phyloP scores from a whole-genome alignment of 129 eudicot genomes.

The Ambrosia trifida region DNA sequence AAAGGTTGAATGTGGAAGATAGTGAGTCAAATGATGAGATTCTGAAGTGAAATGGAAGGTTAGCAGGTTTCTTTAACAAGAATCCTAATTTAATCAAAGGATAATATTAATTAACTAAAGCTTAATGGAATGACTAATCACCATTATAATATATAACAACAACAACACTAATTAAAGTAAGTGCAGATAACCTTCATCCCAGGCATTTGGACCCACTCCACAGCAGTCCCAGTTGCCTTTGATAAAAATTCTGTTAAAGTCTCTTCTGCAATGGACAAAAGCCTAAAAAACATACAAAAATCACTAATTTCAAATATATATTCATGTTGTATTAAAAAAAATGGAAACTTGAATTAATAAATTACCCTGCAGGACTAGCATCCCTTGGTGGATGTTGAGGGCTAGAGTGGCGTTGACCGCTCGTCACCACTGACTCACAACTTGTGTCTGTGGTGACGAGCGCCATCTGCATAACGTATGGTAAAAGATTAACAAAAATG shows the following conservation, averaged over 20 bases:
- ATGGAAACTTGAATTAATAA: neutral
- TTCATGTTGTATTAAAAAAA: neutral
- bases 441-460: conserved; percentile 76
- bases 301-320: conserved; percentile 24
- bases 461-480: conserved; percentile 47
- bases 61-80: conserved; percentile 44
- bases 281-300: conserved; percentile 58
- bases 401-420: conserved; percentile 72
- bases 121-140: conserved; percentile 40
- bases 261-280: conserved; percentile 88
- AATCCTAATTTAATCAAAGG: conserved; percentile 32
- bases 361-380: conserved; percentile 86
- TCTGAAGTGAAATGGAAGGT: conserved; percentile 46
- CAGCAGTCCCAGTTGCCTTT: conserved; percentile 93
- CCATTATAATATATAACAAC: conserved; percentile 4
- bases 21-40: conserved; percentile 55
- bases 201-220: conserved; percentile 97
- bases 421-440: conserved; percentile 80
- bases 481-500: neutral
- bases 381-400: conserved; percentile 83
- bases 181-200: conserved; percentile 77
- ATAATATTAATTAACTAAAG: conserved; percentile 31
- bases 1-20: conserved; percentile 47
- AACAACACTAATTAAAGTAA: conserved; percentile 20
- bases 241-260: conserved; percentile 92